phyloP scores from a whole-genome alignment of 208 protist genomes.

The Leishmania guyanensis region DNA sequence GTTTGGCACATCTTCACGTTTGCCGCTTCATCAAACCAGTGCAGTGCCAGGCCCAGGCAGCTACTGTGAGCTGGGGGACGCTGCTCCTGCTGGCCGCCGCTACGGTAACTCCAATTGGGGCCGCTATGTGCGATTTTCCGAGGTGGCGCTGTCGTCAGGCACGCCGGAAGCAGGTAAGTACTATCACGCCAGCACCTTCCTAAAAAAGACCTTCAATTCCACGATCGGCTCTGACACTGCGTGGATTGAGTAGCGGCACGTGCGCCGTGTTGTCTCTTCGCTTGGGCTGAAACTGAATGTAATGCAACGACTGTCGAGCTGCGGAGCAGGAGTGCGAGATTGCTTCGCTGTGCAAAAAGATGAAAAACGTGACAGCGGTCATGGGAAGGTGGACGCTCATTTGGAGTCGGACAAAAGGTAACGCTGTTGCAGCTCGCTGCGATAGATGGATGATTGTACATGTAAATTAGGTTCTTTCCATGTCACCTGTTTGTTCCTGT shows the following conservation, averaged over 20 bases:
- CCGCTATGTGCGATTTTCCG: conserved; percentile 67
- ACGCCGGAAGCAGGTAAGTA: conserved; percentile 59
- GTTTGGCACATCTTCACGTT: conserved; percentile 49
- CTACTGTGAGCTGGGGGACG: conserved; percentile 35
- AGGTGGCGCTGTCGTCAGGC: conserved; percentile 13
- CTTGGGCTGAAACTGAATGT: conserved; percentile 3
- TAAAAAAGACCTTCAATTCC: conserved; percentile 84
- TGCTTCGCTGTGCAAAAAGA: not conserved
- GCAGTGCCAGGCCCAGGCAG: conserved; percentile 53
- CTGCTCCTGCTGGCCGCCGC: not conserved
- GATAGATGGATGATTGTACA: not conserved
- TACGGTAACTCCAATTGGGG: conserved; percentile 53
- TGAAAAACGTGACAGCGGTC: not conserved
- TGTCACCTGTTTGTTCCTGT: not conserved
- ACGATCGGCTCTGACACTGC: conserved; percentile 72
- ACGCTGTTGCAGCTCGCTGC: not conserved
- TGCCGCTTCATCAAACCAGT: conserved; percentile 8
- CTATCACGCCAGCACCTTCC: conserved; percentile 66
- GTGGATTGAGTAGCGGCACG: conserved; percentile 34
- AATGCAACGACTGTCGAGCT: not conserved
- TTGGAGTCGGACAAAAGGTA: not conserved
- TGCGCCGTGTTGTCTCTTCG: not conserved
- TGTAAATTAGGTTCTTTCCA: conserved; percentile 5
- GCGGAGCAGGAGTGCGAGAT: not conserved
- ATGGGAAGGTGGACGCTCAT: not conserved